Evolutionary conservation across 208 protist species (phyloP).

Genomic region (Herpetomonas samuelpessoai): DNA sequence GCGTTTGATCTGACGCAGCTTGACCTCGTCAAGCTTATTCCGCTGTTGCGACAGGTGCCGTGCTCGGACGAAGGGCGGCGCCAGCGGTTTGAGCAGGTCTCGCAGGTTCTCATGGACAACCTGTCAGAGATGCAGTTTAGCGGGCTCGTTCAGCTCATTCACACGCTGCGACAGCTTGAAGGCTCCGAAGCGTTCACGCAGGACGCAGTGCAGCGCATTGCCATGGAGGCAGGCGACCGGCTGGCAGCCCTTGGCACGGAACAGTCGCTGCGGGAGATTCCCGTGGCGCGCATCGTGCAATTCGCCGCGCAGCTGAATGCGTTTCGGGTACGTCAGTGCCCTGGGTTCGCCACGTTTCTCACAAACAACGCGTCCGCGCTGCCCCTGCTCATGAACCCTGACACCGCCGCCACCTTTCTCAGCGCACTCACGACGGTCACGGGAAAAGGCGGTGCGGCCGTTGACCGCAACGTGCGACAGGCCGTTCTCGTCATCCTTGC

Average conservation of each 20-base stretch:
- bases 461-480: background rate
- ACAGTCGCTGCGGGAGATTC: constrained; percentile 13
- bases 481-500: constrained; percentile 8
- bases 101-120: constrained; percentile 12
- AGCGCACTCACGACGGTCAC: constrained; percentile 36
- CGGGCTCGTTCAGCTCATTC: constrained; percentile 46
- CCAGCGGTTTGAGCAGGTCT: constrained; percentile 15
- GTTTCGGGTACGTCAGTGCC: constrained; percentile 53
- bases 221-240: constrained; percentile 19
- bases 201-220: constrained; percentile 22
- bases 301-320: constrained; percentile 49
- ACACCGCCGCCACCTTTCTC: constrained; percentile 44
- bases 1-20: constrained; percentile 17
- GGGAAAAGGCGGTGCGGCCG: constrained; percentile 16
- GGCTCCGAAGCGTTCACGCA: constrained; percentile 21
- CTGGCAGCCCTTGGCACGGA: constrained; percentile 8
- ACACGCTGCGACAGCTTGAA: constrained; percentile 41
- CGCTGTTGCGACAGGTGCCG: constrained; percentile 31
- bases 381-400: constrained; percentile 16
- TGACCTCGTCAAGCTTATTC: constrained; percentile 41
- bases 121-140: constrained; percentile 12
- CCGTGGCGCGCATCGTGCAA: constrained; percentile 37
- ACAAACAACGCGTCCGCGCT: constrained; percentile 11
- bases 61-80: background rate
- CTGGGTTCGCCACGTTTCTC: constrained; percentile 51